These are phyloP conservation scores for Cubamyces lactineus DNA, from an alignment of 768 basidiomycete species.

Conservation along the genomic window DNA sequence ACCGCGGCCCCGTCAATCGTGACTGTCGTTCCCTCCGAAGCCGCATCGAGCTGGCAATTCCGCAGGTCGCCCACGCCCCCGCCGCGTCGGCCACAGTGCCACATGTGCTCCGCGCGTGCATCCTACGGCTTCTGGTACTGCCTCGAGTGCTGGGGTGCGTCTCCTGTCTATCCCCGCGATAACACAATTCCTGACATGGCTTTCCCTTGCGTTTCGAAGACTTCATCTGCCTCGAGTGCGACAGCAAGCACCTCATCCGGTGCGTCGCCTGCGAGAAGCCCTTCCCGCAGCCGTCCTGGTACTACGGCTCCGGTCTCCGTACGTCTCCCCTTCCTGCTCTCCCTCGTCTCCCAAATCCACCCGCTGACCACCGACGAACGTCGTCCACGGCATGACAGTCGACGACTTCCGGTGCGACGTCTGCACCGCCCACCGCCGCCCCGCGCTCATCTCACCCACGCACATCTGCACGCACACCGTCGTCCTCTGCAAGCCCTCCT, in stretches of 20 bases:
- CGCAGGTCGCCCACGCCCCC: too few relatives aligned
- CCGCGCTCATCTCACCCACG: background rate
- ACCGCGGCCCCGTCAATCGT: too few relatives aligned
- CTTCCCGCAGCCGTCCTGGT: slow-evolving; percentile 19
- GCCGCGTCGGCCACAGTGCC: background rate
- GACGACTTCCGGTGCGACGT: slow-evolving; percentile 15
- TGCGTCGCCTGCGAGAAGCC: slow-evolving; percentile 14
- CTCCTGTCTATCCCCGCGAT: too few relatives aligned
- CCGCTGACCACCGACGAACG: too few relatives aligned
- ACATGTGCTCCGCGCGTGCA: background rate
- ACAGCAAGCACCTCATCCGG: background rate
- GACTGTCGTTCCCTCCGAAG: too few relatives aligned
- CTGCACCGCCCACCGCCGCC: background rate
- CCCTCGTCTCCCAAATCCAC: too few relatives aligned
- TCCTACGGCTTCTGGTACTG: background rate
- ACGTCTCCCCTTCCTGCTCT: background rate
- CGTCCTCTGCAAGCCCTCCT: slow-evolving; percentile 8
- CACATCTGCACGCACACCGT: slow-evolving; percentile 18
- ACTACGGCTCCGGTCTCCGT: slow-evolving; percentile 12
- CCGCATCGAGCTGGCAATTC: too few relatives aligned
- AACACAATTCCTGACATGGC: too few relatives aligned
- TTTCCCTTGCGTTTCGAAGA: too few relatives aligned
- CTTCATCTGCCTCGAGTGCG: slow-evolving; percentile 24
- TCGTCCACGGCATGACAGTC: too few relatives aligned
- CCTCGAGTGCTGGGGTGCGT: slow-evolving; percentile 1